Percentiles rank a stretch among this genome's conserved stretches.
phyloP scores from a whole-genome alignment of 1,284 basidiomycete genomes.

The Cutaneotrichosporon cavernicola region DNA sequence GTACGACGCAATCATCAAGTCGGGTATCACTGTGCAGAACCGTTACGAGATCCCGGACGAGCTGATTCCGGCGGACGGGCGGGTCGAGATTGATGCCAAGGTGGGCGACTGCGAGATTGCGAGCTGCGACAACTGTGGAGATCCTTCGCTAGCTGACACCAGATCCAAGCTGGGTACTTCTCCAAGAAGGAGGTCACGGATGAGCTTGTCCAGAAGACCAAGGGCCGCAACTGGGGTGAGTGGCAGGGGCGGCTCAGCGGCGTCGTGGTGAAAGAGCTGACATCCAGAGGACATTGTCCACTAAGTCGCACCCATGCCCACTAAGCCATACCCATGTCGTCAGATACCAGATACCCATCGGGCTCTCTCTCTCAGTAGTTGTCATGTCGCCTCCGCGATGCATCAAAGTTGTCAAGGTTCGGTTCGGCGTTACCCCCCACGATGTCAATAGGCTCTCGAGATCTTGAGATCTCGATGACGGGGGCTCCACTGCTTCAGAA shows the following conservation, averaged over 20 bases:
- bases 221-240: conserved; percentile 79
- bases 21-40: conserved; percentile 77
- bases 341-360: neutral
- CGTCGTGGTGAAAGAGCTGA: conserved; percentile 10
- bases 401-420: conserved; percentile 1
- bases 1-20: conserved; percentile 86
- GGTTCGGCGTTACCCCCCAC: neutral
- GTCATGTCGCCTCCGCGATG: conserved; percentile 10
- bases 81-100: conserved; percentile 93
- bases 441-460: no score
- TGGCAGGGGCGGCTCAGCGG: neutral
- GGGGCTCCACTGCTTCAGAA: no score
- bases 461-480: no score
- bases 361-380: neutral
- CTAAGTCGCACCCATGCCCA: conserved; percentile 8
- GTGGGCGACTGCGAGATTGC: conserved; percentile 18
- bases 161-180: conserved; percentile 88
- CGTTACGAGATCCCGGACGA: conserved; percentile 84
- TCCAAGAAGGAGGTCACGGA: conserved; percentile 70
- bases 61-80: conserved; percentile 82
- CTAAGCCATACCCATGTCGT: conserved; percentile 4
- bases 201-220: conserved; percentile 75
- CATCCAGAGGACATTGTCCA: conserved; percentile 37
- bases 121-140: no score
- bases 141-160: neutral